Conservation (phyloP, 2,329 filamentous ascomycete genomes). For the Pyrenophora graminea region DNA sequence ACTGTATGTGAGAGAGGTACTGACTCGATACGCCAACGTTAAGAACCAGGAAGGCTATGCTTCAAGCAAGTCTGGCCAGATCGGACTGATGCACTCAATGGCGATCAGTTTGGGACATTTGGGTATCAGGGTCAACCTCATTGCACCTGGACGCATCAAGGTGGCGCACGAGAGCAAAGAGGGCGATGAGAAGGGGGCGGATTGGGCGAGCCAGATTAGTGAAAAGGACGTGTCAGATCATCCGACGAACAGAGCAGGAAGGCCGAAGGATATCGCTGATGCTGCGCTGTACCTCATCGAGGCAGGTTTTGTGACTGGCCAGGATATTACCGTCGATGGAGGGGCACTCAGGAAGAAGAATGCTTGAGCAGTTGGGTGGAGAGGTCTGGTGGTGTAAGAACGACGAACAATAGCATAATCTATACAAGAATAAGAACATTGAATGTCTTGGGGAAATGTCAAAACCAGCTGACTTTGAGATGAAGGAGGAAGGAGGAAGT, state of each 20-base stretch:
- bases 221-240: slow-evolving; percentile 51
- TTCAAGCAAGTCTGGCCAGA: slow-evolving; percentile 56
- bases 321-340: slow-evolving; percentile 46
- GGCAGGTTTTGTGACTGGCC: slow-evolving; percentile 47
- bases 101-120: slow-evolving; percentile 52
- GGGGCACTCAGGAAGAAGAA: slow-evolving; percentile 45
- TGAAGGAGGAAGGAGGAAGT: neutral
- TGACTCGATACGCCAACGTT: too few species aligned
- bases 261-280: slow-evolving; percentile 53
- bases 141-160: slow-evolving; percentile 54
- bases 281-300: slow-evolving; percentile 50
- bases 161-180: slow-evolving; percentile 53
- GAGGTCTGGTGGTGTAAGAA: too few species aligned
- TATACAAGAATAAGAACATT: neutral
- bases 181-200: slow-evolving; percentile 49
- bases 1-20: too few species aligned
- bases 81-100: slow-evolving; percentile 58
- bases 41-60: slow-evolving; percentile 56
- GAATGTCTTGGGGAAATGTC: neutral
- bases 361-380: neutral
- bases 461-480: neutral
- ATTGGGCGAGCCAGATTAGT: slow-evolving; percentile 45
- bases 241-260: slow-evolving; percentile 51
- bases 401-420: too few species aligned
- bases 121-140: slow-evolving; percentile 55